phyloP scores from a whole-genome alignment of 208 protist species.

The Crithidia sp. region DNA sequence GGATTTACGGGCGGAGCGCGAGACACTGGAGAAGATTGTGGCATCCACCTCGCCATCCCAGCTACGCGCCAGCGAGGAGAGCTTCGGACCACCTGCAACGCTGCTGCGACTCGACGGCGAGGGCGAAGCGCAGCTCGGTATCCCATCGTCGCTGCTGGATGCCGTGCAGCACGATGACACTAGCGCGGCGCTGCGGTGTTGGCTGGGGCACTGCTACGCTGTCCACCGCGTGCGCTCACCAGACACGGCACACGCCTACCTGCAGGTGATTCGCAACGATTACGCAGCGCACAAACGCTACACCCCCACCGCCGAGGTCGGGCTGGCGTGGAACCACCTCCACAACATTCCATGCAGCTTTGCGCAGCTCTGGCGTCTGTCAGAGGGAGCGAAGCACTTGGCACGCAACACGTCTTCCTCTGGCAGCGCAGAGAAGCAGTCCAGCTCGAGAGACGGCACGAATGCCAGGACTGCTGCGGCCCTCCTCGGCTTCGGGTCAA shows the following conservation, averaged over 20 bases:
- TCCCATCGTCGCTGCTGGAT: conserved; percentile 19
- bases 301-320: conserved; percentile 23
- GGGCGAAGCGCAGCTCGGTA: conserved; percentile 5
- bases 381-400: background rate
- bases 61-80: conserved; percentile 3
- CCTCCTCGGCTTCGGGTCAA: conserved; percentile 10
- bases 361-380: conserved; percentile 19
- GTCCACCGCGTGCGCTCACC: conserved; percentile 29
- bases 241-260: conserved; percentile 48
- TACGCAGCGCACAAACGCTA: conserved; percentile 11
- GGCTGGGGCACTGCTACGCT: conserved; percentile 47
- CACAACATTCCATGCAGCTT: conserved; percentile 25
- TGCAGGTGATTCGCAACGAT: conserved; percentile 32
- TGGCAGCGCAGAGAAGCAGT: background rate
- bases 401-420: background rate
- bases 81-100: conserved; percentile 2
- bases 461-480: background rate
- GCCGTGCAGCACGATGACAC: conserved; percentile 33
- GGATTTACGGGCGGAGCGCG: conserved; percentile 6
- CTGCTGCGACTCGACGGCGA: conserved; percentile 1
- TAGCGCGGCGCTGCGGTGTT: conserved; percentile 41
- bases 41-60: background rate
- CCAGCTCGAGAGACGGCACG: background rate
- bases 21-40: conserved; percentile 7
- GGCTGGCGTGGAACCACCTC: conserved; percentile 29